Evolutionary conservation across 2,329 filamentous ascomycete species (phyloP).

Genomic region (Exophiala spinifera): DNA sequence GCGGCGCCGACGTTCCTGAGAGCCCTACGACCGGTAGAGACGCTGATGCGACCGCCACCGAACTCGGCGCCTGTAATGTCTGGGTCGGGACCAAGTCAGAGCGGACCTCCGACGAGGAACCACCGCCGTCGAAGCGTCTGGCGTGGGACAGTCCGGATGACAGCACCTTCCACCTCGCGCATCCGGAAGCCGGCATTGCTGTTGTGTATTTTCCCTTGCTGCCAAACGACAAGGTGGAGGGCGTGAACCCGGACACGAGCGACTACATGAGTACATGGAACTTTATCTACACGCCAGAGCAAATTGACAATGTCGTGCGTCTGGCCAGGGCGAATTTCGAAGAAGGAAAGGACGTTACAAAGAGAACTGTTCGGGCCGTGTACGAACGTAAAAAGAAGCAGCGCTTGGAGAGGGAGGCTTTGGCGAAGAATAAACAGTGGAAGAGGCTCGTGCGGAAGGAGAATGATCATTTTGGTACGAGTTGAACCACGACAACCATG

Average conservation of each 20-base stretch:
- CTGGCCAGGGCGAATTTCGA: slow-evolving; percentile 83
- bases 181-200: slow-evolving; percentile 77
- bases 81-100: slow-evolving; percentile 89
- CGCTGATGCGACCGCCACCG: slow-evolving; percentile 41
- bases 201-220: slow-evolving; percentile 90
- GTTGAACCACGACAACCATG: too few relatives aligned
- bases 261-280: slow-evolving; percentile 98
- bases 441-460: slow-evolving; percentile 12
- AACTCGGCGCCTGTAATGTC: slow-evolving; percentile 86
- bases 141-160: slow-evolving; percentile 50
- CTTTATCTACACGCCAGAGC: slow-evolving; percentile 87
- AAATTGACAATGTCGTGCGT: slow-evolving; percentile 79
- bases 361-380: slow-evolving; percentile 75
- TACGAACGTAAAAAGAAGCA: slow-evolving; percentile 84
- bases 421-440: slow-evolving; percentile 33
- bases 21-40: slow-evolving; percentile 46
- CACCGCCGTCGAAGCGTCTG: slow-evolving; percentile 51
- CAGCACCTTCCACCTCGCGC: slow-evolving; percentile 66
- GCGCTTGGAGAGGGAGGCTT: slow-evolving; percentile 54
- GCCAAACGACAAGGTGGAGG: slow-evolving; percentile 69
- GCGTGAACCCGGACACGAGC: slow-evolving; percentile 75
- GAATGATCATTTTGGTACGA: slow-evolving; percentile 14
- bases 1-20: slow-evolving; percentile 33
- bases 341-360: slow-evolving; percentile 76
- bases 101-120: slow-evolving; percentile 55